Evolutionary conservation across 306 rosid species (phyloP).

Genomic region (Ceratonia siliqua): DNA sequence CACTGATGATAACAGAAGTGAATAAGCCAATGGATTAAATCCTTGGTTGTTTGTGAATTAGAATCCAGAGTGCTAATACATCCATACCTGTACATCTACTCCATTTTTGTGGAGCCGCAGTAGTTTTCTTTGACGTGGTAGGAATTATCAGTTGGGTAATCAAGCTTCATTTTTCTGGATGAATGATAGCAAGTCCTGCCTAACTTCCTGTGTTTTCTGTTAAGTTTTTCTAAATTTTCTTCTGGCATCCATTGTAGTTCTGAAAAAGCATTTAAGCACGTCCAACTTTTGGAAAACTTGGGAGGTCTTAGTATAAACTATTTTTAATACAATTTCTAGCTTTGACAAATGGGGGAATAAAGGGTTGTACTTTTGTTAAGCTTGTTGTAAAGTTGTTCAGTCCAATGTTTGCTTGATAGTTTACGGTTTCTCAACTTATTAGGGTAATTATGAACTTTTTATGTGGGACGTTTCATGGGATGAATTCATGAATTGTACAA

Average conservation of each 20-base stretch:
- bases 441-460: neutral
- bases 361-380: neutral
- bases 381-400: no score
- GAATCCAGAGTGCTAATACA: conserved; percentile 28
- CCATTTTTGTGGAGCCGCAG: conserved; percentile 28
- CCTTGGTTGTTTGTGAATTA: conserved; percentile 28
- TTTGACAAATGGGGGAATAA: neutral
- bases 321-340: no score
- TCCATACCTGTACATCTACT: conserved; percentile 31
- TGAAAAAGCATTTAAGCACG: conserved; percentile 13
- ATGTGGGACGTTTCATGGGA: neutral
- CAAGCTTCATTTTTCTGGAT: conserved; percentile 29
- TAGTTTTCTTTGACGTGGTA: conserved; percentile 24
- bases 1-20: conserved; percentile 32
- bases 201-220: conserved; percentile 23
- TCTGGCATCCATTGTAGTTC: conserved; percentile 10
- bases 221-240: conserved; percentile 5
- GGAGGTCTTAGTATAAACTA: no score
- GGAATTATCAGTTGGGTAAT: conserved; percentile 28
- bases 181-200: conserved; percentile 28
- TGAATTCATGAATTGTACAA: no score
- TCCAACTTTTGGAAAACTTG: neutral
- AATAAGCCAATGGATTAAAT: conserved; percentile 26
- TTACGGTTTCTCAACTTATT: neutral
- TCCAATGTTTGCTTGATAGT: no score